Conservation (phyloP, 2,329 filamentous ascomycete genomes). For the Phialophora verrucosa region DNA sequence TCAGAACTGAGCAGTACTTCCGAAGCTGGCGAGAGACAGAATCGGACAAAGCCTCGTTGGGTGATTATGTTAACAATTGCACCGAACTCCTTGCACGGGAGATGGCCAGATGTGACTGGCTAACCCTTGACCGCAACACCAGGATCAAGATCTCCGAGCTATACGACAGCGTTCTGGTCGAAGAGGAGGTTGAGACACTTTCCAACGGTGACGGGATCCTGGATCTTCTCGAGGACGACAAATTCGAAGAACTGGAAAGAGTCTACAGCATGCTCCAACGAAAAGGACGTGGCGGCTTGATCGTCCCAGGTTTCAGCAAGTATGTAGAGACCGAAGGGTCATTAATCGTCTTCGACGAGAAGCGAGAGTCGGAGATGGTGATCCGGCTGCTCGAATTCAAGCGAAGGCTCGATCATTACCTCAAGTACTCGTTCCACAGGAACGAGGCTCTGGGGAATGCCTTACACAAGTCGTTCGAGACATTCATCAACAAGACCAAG, state of each 20-base stretch:
- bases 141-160: constrained; percentile 75
- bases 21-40: constrained; percentile 70
- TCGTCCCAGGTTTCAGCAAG: constrained; percentile 75
- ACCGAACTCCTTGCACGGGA: constrained; percentile 74
- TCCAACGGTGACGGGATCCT: constrained; percentile 71
- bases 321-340: constrained; percentile 80
- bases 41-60: constrained; percentile 66
- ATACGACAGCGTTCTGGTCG: constrained; percentile 75
- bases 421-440: constrained; percentile 75
- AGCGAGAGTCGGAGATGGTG: constrained; percentile 83
- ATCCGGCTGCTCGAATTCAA: constrained; percentile 81
- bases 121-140: constrained; percentile 82
- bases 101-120: constrained; percentile 75
- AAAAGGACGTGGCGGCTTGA: constrained; percentile 69
- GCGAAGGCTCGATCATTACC: constrained; percentile 75
- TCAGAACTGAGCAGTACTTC: constrained; percentile 71
- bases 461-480: constrained; percentile 82
- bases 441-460: constrained; percentile 78
- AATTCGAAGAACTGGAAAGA: constrained; percentile 71
- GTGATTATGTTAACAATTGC: constrained; percentile 75
- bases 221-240: constrained; percentile 73
- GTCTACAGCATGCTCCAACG: constrained; percentile 79
- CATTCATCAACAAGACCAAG: constrained; percentile 88
- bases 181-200: constrained; percentile 68
- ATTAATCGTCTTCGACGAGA: constrained; percentile 76